Base-by-base conservation (phyloP, 176 grass and related monocot genomes). In the Hordeum vulgare region DNA sequence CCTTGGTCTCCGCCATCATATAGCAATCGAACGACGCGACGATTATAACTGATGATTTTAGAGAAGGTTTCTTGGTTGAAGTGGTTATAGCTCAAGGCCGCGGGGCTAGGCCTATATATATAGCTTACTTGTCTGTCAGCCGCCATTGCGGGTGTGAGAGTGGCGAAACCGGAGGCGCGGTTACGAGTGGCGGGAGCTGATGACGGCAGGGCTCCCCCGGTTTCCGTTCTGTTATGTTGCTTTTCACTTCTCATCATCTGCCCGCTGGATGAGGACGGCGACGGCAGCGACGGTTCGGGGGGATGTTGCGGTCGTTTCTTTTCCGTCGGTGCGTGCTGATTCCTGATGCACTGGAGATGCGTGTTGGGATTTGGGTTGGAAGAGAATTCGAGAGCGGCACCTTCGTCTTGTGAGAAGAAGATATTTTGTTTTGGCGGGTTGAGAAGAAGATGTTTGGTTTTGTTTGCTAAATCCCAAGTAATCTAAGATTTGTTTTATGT, bases 161-260 rank as follows among this genome's bases (percentile, higher is more conserved):
- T 27, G 36, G 63, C 83, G 75, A 85, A 85, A 85, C 66, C 76
- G 28, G 27, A 12, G 76, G 44, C 39, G 74, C 1, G 11, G 61
- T 29, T 13, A 26, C 11, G 61, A 14, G 61, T 1, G 69, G 51
- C 51, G 20, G 53, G 53, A 56, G 66, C 8, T 34, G 21, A 8
- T 11, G 10, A 72, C 6, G 80, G 67, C 68, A 1, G 25, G 20
- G 15, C 34, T 9, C 12, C 21, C 29, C 7, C 20, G 18, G 68
- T 24, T 83, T 83, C 47, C 3, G 1, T 25, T 10, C 8, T 9
- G 26, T 31, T 61, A 15, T 11, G 42, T 15, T 13, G 59, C 13
- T 11, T 39, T 70, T 28, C 2, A 14, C 70, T 49, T 28, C 40
- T 18, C 53, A 56, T 29, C 61, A 7, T 56, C 53, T 56, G 40